Percentiles rank a stretch among this genome's conserved stretches.
Conservation (phyloP, 306 rosid genomes). For the Canavalia ensiformis region DNA sequence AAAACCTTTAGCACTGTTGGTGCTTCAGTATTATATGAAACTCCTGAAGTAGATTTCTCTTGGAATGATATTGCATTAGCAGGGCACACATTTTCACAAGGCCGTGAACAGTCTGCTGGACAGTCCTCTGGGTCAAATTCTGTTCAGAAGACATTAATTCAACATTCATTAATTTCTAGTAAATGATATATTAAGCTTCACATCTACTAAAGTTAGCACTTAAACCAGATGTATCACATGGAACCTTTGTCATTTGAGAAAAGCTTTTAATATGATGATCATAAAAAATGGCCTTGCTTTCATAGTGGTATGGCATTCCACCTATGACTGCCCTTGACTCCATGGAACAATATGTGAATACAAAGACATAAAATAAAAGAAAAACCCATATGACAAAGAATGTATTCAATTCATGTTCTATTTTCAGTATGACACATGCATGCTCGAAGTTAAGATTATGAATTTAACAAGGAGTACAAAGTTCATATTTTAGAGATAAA, state of each 20-base stretch:
- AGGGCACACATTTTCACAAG: constrained; percentile 87
- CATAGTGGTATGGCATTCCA: constrained; percentile 11
- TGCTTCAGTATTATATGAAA: constrained; percentile 48
- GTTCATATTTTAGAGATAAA: constrained; percentile 25
- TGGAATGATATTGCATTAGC: constrained; percentile 83
- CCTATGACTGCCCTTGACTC: constrained; percentile 8
- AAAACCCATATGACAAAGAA: neutral
- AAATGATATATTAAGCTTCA: constrained; percentile 29
- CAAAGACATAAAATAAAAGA: neutral
- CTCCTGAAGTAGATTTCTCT: constrained; percentile 49
- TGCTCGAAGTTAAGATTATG: constrained; percentile 15
- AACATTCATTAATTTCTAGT: constrained; percentile 6
- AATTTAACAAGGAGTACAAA: neutral
- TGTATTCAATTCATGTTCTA: neutral
- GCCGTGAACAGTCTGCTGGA: constrained; percentile 83
- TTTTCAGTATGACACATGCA: neutral
- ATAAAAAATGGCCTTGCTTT: constrained; percentile 31
- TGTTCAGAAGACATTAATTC: constrained; percentile 48
- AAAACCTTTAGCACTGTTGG: constrained; percentile 52
- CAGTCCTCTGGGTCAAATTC: constrained; percentile 94
- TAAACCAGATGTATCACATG: constrained; percentile 4
- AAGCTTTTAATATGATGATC: constrained; percentile 14
- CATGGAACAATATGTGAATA: neutral
- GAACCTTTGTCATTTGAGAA: neutral
- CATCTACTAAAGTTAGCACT: neutral